phyloP scores from a whole-genome alignment of 305 asterid species.

The Solanum aculeatissimum region DNA sequence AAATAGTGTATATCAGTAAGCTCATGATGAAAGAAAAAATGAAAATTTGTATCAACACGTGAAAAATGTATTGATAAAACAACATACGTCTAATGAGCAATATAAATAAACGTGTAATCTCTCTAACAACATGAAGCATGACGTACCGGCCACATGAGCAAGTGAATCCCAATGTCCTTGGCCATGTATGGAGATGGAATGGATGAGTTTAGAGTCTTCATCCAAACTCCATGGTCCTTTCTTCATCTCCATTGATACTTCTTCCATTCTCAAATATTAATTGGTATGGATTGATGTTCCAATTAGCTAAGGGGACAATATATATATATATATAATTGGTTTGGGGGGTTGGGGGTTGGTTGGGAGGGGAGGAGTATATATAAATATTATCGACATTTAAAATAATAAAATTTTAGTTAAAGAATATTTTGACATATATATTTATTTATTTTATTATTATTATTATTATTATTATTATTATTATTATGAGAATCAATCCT shows the following conservation, averaged over 20 bases:
- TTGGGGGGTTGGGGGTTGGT: no score
- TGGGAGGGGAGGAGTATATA: no score
- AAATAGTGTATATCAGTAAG: no score
- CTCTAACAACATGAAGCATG: neutral
- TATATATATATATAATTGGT: no score
- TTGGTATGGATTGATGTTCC: neutral
- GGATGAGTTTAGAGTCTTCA: slow-evolving; percentile 18
- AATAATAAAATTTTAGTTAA: no score
- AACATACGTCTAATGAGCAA: no score
- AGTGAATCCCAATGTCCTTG: slow-evolving; percentile 17
- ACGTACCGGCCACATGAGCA: slow-evolving; percentile 11
- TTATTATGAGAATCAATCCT: no score
- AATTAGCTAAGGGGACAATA: neutral
- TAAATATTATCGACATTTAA: no score
- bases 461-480: no score
- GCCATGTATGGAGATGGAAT: slow-evolving; percentile 10
- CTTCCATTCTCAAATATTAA: neutral
- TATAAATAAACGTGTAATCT: neutral
- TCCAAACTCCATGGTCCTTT: slow-evolving; percentile 20
- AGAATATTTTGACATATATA: no score
- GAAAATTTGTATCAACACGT: neutral
- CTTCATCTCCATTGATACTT: neutral
- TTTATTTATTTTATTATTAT: no score
- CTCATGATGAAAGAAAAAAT: neutral
- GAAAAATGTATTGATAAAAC: no score